Base-by-base conservation (phyloP, 768 basidiomycete genomes). In the Podaxis sp. region DNA sequence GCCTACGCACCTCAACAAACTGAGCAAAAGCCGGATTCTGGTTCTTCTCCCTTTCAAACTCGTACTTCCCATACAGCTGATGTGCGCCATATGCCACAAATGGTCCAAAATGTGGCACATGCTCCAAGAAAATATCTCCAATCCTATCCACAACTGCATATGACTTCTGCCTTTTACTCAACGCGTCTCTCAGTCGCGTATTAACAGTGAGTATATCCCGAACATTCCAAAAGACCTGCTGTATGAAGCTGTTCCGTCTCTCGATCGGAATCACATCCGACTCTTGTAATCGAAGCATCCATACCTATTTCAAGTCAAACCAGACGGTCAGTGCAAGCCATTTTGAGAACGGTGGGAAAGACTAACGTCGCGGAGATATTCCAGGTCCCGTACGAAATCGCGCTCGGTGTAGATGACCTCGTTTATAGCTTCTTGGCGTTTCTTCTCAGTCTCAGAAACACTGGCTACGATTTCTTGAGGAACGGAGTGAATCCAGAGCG, bases 41-140 rank as follows among this genome's bases (percentile, higher is more conserved):
- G 59, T 83, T 88, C 80, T 98, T 98, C 82, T 98, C 97, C 82
- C 93, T 96, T 80, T 99, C 97, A 73, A 99, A 98, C 76, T 98
- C 96, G 72, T 94, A 98, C 75, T 98, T 99, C 12, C 97, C 97
- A 71, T 96, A 98, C 61, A 98, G 78, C 74, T 99, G 97, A 71
- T 98, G 96, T 8, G 94, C 88, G 49, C 96, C 97, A 69, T 98
- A 99, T 37, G 86, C 86, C 53, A 98, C 95, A 70, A 98, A 99
- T 1, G 97, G 97, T 9, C 80, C 85, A 68, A 99, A 97, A 70
- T 90, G 83, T 0, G 93, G 92, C 1, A 96, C 92, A 22, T 83
- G 78, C 36, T 98, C 96, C 50, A 94, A 76, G 25, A 98, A 82
- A 63, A 98, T 86, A 75, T 99, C 97, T 0, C 94, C 94, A 59